A percentile compares a stretch with the other conserved stretches of the same genome.
phyloP scores from a whole-genome alignment of 2,329 filamentous ascomycete species.

The Arthroderma uncinatum region DNA sequence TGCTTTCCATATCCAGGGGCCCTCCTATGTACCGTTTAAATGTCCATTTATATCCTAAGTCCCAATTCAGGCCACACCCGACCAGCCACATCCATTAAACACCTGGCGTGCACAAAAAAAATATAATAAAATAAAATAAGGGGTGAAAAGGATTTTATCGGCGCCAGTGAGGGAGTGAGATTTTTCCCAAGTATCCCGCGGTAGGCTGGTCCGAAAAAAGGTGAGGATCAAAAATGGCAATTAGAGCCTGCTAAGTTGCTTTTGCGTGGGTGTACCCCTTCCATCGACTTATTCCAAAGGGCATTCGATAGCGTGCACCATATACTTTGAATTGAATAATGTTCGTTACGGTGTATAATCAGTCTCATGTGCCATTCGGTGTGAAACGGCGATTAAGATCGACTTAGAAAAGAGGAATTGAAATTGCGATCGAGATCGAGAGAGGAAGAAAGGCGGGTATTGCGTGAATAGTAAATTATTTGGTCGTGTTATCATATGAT shows the following conservation, averaged over 20 bases:
- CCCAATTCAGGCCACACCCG: neutral
- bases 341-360: neutral
- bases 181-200: neutral
- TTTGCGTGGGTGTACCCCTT: neutral
- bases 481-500: neutral
- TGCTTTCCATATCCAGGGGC: neutral
- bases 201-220: neutral
- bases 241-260: neutral
- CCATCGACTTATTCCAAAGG: too few relatives aligned
- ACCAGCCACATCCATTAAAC: neutral
- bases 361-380: neutral
- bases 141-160: neutral
- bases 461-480: neutral
- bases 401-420: neutral
- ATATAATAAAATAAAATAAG: neutral
- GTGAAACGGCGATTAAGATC: neutral
- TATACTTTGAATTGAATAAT: neutral
- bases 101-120: neutral
- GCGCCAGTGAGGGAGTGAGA: too few relatives aligned
- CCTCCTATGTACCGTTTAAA: neutral
- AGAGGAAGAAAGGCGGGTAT: neutral
- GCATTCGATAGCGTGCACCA: neutral
- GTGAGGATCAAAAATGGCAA: neutral
- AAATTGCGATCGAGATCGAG: neutral
- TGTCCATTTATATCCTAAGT: neutral